phyloP scores from a whole-genome alignment of 495 filamentous ascomycete species.

The Neurospora sp. region DNA sequence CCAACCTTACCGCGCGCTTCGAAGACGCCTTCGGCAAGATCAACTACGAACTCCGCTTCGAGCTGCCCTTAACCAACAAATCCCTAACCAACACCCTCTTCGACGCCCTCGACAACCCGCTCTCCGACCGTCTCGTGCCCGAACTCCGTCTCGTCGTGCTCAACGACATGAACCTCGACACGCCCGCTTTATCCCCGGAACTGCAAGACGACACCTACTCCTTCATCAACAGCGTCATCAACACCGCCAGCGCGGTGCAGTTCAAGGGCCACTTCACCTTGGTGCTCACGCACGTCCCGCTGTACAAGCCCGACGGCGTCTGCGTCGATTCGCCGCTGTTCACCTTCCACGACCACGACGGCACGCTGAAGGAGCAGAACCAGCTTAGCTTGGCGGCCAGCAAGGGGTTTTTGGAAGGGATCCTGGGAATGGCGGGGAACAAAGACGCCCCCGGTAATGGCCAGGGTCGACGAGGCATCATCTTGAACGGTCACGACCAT shows the following conservation, averaged over 20 bases:
- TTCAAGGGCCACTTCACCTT: constrained; percentile 61
- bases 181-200: constrained; percentile 52
- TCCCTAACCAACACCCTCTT: constrained; percentile 24
- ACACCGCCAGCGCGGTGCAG: constrained; percentile 54
- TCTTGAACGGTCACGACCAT: constrained; percentile 91
- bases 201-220: constrained; percentile 63
- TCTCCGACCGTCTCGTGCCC: constrained; percentile 36
- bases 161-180: constrained; percentile 87
- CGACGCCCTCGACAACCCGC: constrained; percentile 20
- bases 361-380: constrained; percentile 83
- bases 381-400: constrained; percentile 63
- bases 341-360: constrained; percentile 54
- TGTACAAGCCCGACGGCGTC: constrained; percentile 72
- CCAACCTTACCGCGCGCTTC: constrained; percentile 62
- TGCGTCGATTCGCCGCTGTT: constrained; percentile 81
- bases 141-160: constrained; percentile 74
- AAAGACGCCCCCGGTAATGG: constrained; percentile 42
- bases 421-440: constrained; percentile 66
- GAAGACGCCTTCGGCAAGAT: constrained; percentile 71
- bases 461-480: constrained; percentile 50
- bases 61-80: constrained; percentile 34
- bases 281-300: constrained; percentile 82
- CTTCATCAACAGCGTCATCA: constrained; percentile 65
- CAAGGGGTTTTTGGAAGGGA: constrained; percentile 59
- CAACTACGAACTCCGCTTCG: constrained; percentile 80